Conservation (phyloP, 768 basidiomycete genomes). For the Podaxis sp. region DNA sequence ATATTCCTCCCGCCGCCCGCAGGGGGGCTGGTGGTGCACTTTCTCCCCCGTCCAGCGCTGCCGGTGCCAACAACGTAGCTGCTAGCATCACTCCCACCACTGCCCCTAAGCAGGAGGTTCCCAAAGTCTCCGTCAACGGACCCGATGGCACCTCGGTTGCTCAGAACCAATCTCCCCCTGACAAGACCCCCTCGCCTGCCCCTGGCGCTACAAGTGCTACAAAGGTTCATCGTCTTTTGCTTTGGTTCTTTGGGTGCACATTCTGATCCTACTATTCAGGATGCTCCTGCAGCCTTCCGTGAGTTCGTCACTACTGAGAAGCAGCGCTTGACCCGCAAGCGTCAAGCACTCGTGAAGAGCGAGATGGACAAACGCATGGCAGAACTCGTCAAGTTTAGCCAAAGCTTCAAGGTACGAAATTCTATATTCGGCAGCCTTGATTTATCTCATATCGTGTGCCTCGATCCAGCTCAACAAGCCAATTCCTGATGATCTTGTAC, state of each 20-base stretch:
- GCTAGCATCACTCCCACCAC: constrained; percentile 19
- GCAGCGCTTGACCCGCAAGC: constrained; percentile 86
- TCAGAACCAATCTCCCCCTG: constrained; percentile 42
- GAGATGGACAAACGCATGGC: constrained; percentile 96
- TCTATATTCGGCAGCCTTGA: background rate
- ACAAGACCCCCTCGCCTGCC: constrained; percentile 65
- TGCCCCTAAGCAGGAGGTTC: constrained; percentile 45
- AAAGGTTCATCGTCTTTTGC: constrained; percentile 41
- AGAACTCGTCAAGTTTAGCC: constrained; percentile 89
- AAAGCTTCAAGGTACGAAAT: constrained; percentile 82
- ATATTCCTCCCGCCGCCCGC: constrained; percentile 91
- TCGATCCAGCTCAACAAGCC: constrained; percentile 79
- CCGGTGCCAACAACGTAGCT: background rate
- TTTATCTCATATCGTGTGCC: background rate
- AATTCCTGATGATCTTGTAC: constrained; percentile 91
- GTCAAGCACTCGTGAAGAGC: constrained; percentile 83
- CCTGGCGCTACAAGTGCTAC: constrained; percentile 38
- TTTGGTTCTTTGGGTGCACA: background rate
- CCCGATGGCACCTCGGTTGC: constrained; percentile 63
- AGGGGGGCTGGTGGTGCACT: constrained; percentile 33
- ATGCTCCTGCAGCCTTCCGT: constrained; percentile 75
- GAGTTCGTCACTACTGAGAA: constrained; percentile 93
- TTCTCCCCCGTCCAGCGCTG: constrained; percentile 22
- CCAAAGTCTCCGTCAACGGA: constrained; percentile 74
- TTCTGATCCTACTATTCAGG: constrained; percentile 15